These are phyloP conservation scores for Solanum sejunctum DNA, from an alignment of 257 asterid genomes.

Conservation along the genomic window DNA sequence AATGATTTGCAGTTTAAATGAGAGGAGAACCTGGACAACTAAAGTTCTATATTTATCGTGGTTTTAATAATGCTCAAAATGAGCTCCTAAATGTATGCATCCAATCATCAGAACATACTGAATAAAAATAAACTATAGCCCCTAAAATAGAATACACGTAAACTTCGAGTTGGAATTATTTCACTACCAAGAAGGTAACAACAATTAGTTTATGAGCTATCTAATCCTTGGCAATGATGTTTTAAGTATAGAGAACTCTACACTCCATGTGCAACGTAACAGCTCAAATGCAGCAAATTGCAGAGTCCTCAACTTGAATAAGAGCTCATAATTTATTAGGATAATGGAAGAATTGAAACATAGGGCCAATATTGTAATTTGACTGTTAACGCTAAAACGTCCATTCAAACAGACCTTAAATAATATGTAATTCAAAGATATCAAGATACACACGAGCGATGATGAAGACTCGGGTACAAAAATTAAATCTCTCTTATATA, in stretches of 20 bases:
- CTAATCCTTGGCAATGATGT: background rate
- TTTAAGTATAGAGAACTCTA: background rate
- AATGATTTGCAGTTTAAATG: background rate
- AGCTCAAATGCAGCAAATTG: background rate
- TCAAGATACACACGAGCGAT: background rate
- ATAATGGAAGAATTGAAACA: background rate
- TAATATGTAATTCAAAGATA: background rate
- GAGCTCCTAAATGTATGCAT: background rate
- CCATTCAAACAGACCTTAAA: background rate
- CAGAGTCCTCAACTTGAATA: background rate
- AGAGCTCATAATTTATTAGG: background rate
- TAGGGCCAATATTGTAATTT: background rate
- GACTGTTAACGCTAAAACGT: background rate
- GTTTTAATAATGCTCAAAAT: background rate
- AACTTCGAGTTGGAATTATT: background rate
- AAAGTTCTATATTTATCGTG: background rate
- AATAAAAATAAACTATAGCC: background rate
- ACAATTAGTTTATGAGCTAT: too few relatives aligned
- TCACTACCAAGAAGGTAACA: background rate
- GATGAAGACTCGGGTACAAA: background rate
- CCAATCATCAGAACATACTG: background rate
- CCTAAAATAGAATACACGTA: background rate
- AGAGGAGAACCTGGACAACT: background rate
- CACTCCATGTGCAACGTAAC: background rate
- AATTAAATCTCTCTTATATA: background rate